Base-by-base conservation (phyloP, 2,329 filamentous ascomycete species). In the Juglanconis sp. region DNA sequence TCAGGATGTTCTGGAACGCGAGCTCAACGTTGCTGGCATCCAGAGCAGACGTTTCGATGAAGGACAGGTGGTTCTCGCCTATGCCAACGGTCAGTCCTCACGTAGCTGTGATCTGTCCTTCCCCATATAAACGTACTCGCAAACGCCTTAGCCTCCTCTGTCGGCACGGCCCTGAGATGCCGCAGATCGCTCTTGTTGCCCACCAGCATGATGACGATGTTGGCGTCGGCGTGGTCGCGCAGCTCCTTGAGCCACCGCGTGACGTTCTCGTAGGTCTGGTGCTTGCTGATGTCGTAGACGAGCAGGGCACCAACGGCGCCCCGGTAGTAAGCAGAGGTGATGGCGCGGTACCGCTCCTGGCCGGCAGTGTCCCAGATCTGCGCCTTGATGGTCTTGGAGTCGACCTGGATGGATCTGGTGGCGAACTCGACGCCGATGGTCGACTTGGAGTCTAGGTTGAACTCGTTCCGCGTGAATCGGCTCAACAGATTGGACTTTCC, bases 131-230 rank as follows among this genome's bases (percentile, higher is more conserved):
- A 61, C 61, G 57, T 79, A 96, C 94, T 97, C 60, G 95, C 95
- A 86, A 99, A 99, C 65, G 91, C 85, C 81, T 98, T 99, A 69
- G 94, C 95, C 78, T 98, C 94, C 74, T 99, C 95, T 63, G 95
- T 99, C 55, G 95, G 92, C 68, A 99, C 95, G 67, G 95, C 95
- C 75, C 95, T 87, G 73, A 99, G 84, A 80, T 99, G 95, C 78
- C 93, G 91, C 89, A 98, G 90, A 96, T 99, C 95, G 78, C 93
- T 98, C 90, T 99, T 99, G 87, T 99, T 99, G 77, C 95, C 95
- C 59, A 98, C 95, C 71, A 99, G 83, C 95, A 99, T 99, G 76
- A 99, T 99, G 71, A 99, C 93, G 71, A 98, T 97, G 81, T 98
- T 98, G 71, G 92, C 93, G 76, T 99, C 95, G 69, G 95, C 95